Base-by-base conservation (phyloP, 225 moss, liverwort and hornwort species). In the Takakia lepidozioides region DNA sequence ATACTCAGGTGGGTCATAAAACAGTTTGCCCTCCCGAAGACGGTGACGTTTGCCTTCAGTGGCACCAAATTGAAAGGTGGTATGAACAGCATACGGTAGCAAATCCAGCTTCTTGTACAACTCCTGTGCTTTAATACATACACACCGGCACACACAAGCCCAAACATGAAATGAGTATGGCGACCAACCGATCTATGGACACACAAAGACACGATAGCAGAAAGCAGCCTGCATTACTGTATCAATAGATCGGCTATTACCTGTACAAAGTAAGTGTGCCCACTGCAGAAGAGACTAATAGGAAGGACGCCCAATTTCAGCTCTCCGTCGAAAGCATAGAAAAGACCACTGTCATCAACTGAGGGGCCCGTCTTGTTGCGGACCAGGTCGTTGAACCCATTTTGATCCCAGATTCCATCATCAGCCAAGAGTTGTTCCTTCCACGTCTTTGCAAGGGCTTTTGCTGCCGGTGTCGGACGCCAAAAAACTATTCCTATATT, bases 261-360 rank as follows among this genome's bases (percentile, higher is more conserved):
- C 91, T 95, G 93, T 34, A 95, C 74, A 58, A 95, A 95, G 68
- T 46, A 95, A 20, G 93, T 95, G 59, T 95, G 93, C n/a, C 93
- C 93, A 46, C 93, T 95, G 86, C 93, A 89, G 66, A 82, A 95
- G 45, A 95, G 65, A 56, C 93, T 95, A 20, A 95, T 70, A 16
- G 93, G 93, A 40, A 95, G 67, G 48, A 95, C 84, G 30, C 93
- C 93, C 52, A 95, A 63, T 63, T 84, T 86, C 14, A 95, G 51
- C 1, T 57, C 42, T 43, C 70, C 70, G 49, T 62, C 61, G 56
- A 81, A 86, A 9, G 79, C 64, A 70, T 74, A 80, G 64, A 86
- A 81, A 43, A 95, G 70, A 16, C 76, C 79, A 49, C 62, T 72
- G 28, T 64, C 46, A 25, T 79, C 75, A 13, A 84, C 79, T 9